phyloP scores from a whole-genome alignment of 31 red algal species.

The Bonnemaisonia californica region DNA sequence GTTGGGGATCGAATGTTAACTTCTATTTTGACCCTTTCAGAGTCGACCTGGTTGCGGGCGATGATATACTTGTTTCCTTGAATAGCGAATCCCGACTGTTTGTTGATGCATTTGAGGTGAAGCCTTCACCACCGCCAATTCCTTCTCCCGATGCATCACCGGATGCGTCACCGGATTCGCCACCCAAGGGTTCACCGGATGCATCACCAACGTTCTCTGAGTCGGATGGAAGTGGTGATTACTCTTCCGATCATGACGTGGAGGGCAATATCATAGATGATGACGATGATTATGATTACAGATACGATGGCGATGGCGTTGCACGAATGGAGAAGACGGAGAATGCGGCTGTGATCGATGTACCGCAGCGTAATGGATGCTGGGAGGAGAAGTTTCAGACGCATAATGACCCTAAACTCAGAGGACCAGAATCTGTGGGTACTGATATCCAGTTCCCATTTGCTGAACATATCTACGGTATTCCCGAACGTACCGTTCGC shows the following conservation, averaged over 20 bases:
- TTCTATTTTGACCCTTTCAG: conserved; percentile 30
- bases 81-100: conserved; percentile 41
- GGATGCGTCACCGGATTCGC: not conserved
- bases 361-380: conserved; percentile 61
- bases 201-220: not conserved
- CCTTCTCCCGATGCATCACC: conserved; percentile 2
- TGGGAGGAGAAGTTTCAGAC: conserved; percentile 62
- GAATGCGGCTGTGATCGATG: not conserved
- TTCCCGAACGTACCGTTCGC: conserved; percentile 75
- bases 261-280: not conserved
- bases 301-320: conserved; percentile 5
- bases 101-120: conserved; percentile 31
- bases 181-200: not conserved
- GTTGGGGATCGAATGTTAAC: conserved; percentile 12
- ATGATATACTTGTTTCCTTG: conserved; percentile 24
- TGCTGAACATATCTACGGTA: conserved; percentile 71
- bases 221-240: not conserved
- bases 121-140: conserved; percentile 4
- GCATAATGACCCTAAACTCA: conserved; percentile 69
- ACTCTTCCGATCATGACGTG: not conserved
- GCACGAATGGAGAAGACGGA: too few relatives aligned
- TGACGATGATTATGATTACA: conserved; percentile 10
- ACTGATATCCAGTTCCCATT: conserved; percentile 86
- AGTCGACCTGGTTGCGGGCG: conserved; percentile 27
- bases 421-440: conserved; percentile 84